Evolutionary conservation across 2,329 filamentous ascomycete species (phyloP), one percentile per base, ranked within the genome.

Genomic region (Pezicula carpinea): DNA sequence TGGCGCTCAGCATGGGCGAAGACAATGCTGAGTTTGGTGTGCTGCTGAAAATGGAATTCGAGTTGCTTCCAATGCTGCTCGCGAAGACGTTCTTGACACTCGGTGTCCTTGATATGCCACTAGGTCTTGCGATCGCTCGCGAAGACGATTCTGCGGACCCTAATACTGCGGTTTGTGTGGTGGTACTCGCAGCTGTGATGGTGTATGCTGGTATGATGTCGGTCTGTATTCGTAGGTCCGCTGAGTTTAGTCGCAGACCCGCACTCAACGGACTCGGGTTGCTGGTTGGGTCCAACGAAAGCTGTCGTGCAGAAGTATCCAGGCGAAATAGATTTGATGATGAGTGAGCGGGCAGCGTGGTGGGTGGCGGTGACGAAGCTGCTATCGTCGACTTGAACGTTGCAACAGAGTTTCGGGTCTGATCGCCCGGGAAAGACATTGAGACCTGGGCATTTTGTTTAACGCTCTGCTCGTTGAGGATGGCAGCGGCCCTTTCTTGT

Each of bases 1-100:
- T 85, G 39, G 86, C 85, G 49, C 82, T 77, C 46, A 90, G 79
- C 53, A 87, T 78, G 3, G 87, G 87, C 47, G 86, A 90, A 6
- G 85, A 79, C n/a, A 85, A 74, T 23, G 76, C 71, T 3, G 85
- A 89, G 58, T 78, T 85, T 11, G 84, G 75, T 2, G 81, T 73
- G 32, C 78, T 82, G 14, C 66, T 61, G 22, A 71, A 64, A 35
- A 56, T 53, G 11, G 58, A 57, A 35, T 57, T 53, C 14, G 58
- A 57, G 21, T 46, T 61, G 47, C 57, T 62, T 21, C 75, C 71
- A 29, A 80, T 68, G 50, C 70, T 70, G 59, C 69, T 72, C 38
- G 70, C 65, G 15, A 80, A 64, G 39, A 74, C 70, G 38, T 76
- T 72, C 58, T 82, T 82, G 50, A 83, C 64, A 59, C 80, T 84